Evolutionary conservation across 2,329 filamentous ascomycete species (phyloP).

Genomic region (Proliferodiscus dingleyae): DNA sequence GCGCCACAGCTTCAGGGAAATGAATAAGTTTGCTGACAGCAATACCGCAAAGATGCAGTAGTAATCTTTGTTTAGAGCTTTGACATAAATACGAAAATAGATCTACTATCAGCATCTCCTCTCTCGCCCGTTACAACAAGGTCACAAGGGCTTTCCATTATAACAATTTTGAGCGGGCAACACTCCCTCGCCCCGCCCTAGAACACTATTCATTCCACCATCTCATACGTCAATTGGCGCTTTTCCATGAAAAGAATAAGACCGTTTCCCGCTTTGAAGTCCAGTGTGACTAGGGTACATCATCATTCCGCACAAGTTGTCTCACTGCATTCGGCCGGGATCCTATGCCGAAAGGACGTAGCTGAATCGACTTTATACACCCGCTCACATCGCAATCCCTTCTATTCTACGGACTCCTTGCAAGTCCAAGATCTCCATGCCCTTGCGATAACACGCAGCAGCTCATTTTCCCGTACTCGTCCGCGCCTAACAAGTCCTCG

Average conservation of each 20-base stretch:
- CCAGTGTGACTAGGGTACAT: not conserved
- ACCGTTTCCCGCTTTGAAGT: constrained; percentile 2
- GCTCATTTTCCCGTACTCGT: not conserved
- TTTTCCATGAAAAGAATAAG: constrained; percentile 14
- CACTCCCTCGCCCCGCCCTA: not conserved
- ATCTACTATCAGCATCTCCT: too few relatives aligned
- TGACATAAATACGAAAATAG: too few relatives aligned
- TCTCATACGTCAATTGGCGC: not conserved
- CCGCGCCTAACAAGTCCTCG: not conserved
- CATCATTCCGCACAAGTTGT: not conserved
- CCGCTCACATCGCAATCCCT: not conserved
- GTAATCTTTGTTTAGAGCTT: too few relatives aligned
- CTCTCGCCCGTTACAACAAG: too few relatives aligned
- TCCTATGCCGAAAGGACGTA: not conserved
- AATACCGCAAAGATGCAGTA: not conserved
- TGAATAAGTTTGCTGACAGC: not conserved
- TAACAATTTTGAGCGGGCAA: too few relatives aligned
- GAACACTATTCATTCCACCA: not conserved
- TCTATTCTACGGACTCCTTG: not conserved
- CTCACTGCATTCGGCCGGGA: not conserved
- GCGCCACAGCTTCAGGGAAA: too few relatives aligned
- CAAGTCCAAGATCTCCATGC: not conserved
- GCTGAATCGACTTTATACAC: not conserved
- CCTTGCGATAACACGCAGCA: not conserved
- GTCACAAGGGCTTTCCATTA: too few relatives aligned